A percentile compares a stretch with the other conserved stretches of the same genome.
Evolutionary conservation across 768 basidiomycete genomes (phyloP).

Genomic region (Solioccasus polychromus): DNA sequence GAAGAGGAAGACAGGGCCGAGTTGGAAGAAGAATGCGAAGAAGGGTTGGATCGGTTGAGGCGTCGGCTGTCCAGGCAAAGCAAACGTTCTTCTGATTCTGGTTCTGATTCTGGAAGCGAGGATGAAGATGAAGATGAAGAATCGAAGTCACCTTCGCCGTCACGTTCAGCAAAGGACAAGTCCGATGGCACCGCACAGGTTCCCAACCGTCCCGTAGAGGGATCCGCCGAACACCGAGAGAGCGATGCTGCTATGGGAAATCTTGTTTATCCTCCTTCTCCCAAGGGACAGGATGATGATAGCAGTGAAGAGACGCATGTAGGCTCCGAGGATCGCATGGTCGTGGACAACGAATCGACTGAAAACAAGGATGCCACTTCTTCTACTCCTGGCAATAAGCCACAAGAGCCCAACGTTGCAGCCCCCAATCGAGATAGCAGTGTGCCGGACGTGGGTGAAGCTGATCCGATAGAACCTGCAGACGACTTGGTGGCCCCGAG

Average conservation of each 20-base stretch:
- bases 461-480: conserved; percentile 45
- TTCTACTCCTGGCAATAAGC: background rate
- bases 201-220: background rate
- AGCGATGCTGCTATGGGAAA: conserved; percentile 10
- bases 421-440: background rate
- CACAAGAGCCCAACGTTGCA: conserved; percentile 13
- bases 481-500: conserved; percentile 32
- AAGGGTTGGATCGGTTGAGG: conserved; percentile 31
- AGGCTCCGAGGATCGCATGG: conserved; percentile 19
- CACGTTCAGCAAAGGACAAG: conserved; percentile 27
- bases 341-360: conserved; percentile 3
- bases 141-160: conserved; percentile 13
- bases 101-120: no score
- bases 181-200: conserved; percentile 30
- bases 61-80: conserved; percentile 34
- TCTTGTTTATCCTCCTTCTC: background rate
- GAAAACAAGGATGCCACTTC: conserved; percentile 1
- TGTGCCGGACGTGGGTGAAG: background rate
- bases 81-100: conserved; percentile 30
- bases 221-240: background rate
- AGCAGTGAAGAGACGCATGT: conserved; percentile 20
- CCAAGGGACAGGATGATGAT: conserved; percentile 2
- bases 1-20: conserved; percentile 42
- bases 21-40: conserved; percentile 39
- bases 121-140: conserved; percentile 36